A percentile compares a stretch with the other conserved stretches of the same genome.
These are phyloP conservation scores for Arthrinium phaeospermum DNA, from an alignment of 2,329 filamentous ascomycete species.

Conservation along the genomic window DNA sequence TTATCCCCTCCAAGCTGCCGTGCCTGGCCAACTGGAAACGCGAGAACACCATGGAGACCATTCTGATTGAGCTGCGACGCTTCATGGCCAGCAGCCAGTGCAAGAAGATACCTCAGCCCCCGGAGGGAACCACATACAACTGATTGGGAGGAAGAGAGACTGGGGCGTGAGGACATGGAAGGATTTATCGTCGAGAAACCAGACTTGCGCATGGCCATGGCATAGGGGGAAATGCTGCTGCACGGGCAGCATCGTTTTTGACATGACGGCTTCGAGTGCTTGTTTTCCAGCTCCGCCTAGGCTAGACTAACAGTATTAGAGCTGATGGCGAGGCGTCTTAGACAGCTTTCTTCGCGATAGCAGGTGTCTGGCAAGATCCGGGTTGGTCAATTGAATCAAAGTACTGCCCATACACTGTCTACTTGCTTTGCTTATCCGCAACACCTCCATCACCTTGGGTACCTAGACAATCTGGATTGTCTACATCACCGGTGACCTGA, in stretches of 20 bases:
- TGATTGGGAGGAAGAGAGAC: neutral
- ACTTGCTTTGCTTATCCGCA: too few species aligned
- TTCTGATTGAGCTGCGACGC: slow-evolving; percentile 84
- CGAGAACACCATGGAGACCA: slow-evolving; percentile 93
- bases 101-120: slow-evolving; percentile 94
- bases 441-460: neutral
- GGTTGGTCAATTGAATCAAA: neutral
- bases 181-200: neutral
- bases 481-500: too few species aligned
- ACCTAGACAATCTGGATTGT: too few species aligned
- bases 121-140: slow-evolving; percentile 56
- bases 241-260: neutral
- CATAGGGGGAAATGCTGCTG: neutral
- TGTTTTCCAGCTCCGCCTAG: neutral
- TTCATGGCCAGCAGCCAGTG: slow-evolving; percentile 91
- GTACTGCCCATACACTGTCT: neutral
- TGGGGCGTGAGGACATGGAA: too few species aligned
- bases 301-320: neutral
- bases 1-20: slow-evolving; percentile 82
- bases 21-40: slow-evolving; percentile 91
- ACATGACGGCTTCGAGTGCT: neutral
- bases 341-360: neutral
- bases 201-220: neutral
- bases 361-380: neutral
- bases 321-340: neutral